phyloP scores from a whole-genome alignment of 306 rosid genomes.

The Cicer yamashitae region DNA sequence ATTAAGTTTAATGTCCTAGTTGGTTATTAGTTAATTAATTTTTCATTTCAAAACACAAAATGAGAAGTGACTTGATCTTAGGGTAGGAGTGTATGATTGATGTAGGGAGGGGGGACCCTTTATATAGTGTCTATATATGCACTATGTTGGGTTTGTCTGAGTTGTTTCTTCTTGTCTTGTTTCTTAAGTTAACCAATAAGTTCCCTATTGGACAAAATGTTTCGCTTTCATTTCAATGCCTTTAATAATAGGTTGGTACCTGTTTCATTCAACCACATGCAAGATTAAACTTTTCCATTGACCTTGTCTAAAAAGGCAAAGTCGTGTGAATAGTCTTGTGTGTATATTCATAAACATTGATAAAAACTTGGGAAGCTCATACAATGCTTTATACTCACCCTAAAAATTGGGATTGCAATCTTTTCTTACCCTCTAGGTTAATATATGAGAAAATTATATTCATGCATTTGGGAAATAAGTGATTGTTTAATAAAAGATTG shows the following conservation, averaged over 20 bases:
- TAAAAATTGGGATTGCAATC: not conserved
- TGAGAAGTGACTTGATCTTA: constrained; percentile 5
- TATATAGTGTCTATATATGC: constrained; percentile 25
- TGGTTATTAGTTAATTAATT: constrained; percentile 5
- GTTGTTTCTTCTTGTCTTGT: constrained; percentile 53
- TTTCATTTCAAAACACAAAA: constrained; percentile 1
- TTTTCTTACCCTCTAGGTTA: not conserved
- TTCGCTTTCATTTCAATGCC: constrained; percentile 45
- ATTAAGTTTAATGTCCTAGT: no score
- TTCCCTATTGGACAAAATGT: constrained; percentile 43
- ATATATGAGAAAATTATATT: no score
- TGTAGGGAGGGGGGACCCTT: constrained; percentile 38
- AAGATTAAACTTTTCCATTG: constrained; percentile 39
- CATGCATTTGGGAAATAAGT: no score
- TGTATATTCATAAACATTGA: not conserved
- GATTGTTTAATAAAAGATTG: no score
- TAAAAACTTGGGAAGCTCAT: not conserved
- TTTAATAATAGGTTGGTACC: constrained; percentile 45
- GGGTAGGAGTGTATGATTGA: constrained; percentile 29
- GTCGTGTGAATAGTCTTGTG: constrained; percentile 12
- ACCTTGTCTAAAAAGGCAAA: constrained; percentile 38
- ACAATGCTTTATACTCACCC: not conserved
- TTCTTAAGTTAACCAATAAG: constrained; percentile 32
- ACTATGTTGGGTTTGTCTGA: constrained; percentile 43
- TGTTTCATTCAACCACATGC: constrained; percentile 37